Evolutionary conservation across 2,329 filamentous ascomycete species (phyloP).

Genomic region (Aspergillus cejpii): DNA sequence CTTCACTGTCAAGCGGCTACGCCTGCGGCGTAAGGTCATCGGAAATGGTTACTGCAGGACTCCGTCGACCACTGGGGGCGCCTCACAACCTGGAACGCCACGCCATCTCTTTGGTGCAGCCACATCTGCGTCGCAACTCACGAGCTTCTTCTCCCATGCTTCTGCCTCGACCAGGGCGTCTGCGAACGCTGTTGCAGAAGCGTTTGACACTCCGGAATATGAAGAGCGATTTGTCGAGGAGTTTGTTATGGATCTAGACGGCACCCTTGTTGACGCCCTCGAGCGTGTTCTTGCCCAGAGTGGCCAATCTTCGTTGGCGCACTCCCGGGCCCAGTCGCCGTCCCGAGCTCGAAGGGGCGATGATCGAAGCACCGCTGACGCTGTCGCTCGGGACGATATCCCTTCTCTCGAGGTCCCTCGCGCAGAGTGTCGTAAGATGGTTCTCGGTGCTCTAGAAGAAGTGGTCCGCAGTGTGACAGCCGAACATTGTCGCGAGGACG

Average conservation of each 20-base stretch:
- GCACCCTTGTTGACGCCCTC: slow-evolving; percentile 52
- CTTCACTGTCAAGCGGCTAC: slow-evolving; percentile 51
- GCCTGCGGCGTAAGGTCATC: slow-evolving; percentile 45
- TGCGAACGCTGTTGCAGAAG: slow-evolving; percentile 12
- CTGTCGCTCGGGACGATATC: slow-evolving; percentile 23
- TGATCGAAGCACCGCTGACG: slow-evolving; percentile 20
- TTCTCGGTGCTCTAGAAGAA: slow-evolving; percentile 52
- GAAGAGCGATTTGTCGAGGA: slow-evolving; percentile 51
- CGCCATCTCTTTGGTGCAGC: slow-evolving; percentile 21
- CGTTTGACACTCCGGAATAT: slow-evolving; percentile 27
- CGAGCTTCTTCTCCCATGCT: slow-evolving; percentile 21
- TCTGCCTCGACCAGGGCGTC: slow-evolving; percentile 23
- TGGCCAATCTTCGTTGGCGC: slow-evolving; percentile 37
- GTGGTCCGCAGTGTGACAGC: slow-evolving; percentile 51
- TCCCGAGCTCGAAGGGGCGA: slow-evolving; percentile 32
- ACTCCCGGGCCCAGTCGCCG: slow-evolving; percentile 39
- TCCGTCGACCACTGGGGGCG: slow-evolving; percentile 17
- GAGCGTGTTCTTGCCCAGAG: slow-evolving; percentile 49
- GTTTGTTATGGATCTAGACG: slow-evolving; percentile 52
- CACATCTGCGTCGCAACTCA: slow-evolving; percentile 22
- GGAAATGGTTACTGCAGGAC: slow-evolving; percentile 14
- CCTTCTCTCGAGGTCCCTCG: slow-evolving; percentile 43
- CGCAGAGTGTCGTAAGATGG: slow-evolving; percentile 48
- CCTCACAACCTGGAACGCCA: slow-evolving; percentile 21
- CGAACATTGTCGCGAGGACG: slow-evolving; percentile 40